Evolutionary conservation across 345 rosid genomes (phyloP), one percentile per base, ranked within the genome.

Genomic region (Syzygium jambos): DNA sequence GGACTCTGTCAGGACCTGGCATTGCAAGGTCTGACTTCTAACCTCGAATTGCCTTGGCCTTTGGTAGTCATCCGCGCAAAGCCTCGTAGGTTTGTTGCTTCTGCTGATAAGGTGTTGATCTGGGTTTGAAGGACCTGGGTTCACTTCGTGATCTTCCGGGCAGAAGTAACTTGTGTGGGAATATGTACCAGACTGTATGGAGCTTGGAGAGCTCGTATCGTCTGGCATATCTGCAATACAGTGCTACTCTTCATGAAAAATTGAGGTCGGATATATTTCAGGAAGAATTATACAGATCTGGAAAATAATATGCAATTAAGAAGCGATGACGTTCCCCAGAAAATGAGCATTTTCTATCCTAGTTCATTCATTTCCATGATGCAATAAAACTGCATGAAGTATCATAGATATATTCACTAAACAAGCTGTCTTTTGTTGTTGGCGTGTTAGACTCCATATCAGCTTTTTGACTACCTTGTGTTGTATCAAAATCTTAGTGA

Each of bases 191-290:
- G 96, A 93, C 87, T 87, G 91, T 86, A 86, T 41, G 25, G 91
- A 92, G 88, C 93, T 90, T 68, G 85, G 87, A 46, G 93, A 93
- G 88, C 93, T 93, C 34, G 89, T 87, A 84, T 91, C 94, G 57
- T 94, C 93, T 17, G 41, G 86, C 16, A 30, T 38, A 73, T 73
- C 80, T 73, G 46, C 80, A 73, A 34, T 34, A 34, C 80, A 41
- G 46, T 41, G 49, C 80, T 34, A 38, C 22, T 73, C 80, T 21
- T 73, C 80, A 17, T 17, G 80, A 73, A 73, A 73, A 34, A 21
- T 34, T 68, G 23, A 68, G 46, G 80, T 17, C 21, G 23, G 46
- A 68, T 68, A 34, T 34, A 68, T 68, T 68, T 34, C 80, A 17
- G 23, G 80, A 9, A 19, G 46, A 34, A 34, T 34, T 34, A 34